Conservation (phyloP, 805 yeast genomes). For the Wickerhamiella spandovensis region DNA sequence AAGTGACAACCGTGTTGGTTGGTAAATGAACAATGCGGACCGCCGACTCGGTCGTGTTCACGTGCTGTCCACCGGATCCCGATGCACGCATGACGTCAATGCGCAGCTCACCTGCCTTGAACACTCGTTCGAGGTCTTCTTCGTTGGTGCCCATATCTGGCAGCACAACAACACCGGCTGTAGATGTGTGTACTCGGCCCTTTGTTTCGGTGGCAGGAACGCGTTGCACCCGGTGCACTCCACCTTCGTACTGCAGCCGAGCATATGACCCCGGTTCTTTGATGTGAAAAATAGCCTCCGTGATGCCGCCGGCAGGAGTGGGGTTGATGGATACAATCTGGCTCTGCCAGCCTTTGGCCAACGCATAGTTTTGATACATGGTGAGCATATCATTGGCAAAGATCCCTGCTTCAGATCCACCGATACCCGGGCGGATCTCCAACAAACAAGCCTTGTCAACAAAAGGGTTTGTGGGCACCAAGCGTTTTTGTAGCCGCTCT, state of each 20-base stretch:
- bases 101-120: constrained; percentile 76
- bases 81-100: constrained; percentile 96
- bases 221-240: constrained; percentile 92
- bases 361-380: constrained; percentile 71
- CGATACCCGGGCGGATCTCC: constrained; percentile 90
- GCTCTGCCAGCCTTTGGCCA: constrained; percentile 50
- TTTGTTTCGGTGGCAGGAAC: constrained; percentile 88
- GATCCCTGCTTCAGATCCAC: constrained; percentile 86
- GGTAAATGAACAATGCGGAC: constrained; percentile 88
- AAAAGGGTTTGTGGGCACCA: constrained; percentile 68
- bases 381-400: constrained; percentile 67
- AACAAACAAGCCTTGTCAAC: constrained; percentile 64
- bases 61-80: constrained; percentile 98
- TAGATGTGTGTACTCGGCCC: constrained; percentile 90
- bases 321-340: constrained; percentile 43
- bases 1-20: constrained; percentile 74
- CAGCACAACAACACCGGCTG: constrained; percentile 87
- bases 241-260: constrained; percentile 68
- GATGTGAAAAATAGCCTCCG: constrained; percentile 63
- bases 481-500: constrained; percentile 34
- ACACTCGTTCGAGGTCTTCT: constrained; percentile 50
- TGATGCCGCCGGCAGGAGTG: constrained; percentile 46
- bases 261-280: constrained; percentile 70
- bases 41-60: constrained; percentile 93
- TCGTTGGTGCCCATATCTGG: constrained; percentile 42